Evolutionary conservation across 441 rosid species (phyloP), one percentile per base, ranked within the genome.

Genomic region (Flueggea neowawraea): DNA sequence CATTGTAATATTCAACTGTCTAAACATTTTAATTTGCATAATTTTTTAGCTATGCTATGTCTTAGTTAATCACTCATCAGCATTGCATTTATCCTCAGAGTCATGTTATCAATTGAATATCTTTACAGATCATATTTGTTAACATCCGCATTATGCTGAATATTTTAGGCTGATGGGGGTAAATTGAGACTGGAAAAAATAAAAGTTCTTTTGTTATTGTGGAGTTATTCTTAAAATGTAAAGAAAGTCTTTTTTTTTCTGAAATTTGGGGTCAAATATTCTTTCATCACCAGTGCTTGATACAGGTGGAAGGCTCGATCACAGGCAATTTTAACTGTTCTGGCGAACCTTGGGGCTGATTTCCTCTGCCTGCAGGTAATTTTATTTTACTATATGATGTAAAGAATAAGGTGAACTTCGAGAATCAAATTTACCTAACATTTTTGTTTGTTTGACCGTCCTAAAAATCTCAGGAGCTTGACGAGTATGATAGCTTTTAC

Each of bases 271-370:
- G 47, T 52, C 58, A 16, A 41, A 67, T 57, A 58, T 56, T 41
- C 41, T 54, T 65, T 68, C 68, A 13, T 57, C 64, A 17, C 55
- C 63, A 51, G 13, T 69, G 51, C 57, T 52, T 52, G 17, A 50
- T 9, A 48, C 72, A 95, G 99, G 76, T 89, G 96, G 98, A 91
- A 86, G 84, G 78, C 84, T 75, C 96, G 98, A 62, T 91, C 97
- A 36, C 76, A 79, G 61, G 89, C 91, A 52, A 74, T 89, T 73
- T 63, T 89, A 55, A 74, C 90, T 28, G 73, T 89, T 72, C 85
- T 95, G 48, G 72, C 70, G 73, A 78, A 76, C 60, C 72, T 95
- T 14, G 71, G 71, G 9, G 86, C 88, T 28, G 95, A 88, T 76
- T 83, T 95, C 79, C 75, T 91, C 43, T 95, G 95, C 75, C 77